Base-by-base conservation (phyloP, 495 filamentous ascomycete species). In the Paragyromitra xinjiangensis region DNA sequence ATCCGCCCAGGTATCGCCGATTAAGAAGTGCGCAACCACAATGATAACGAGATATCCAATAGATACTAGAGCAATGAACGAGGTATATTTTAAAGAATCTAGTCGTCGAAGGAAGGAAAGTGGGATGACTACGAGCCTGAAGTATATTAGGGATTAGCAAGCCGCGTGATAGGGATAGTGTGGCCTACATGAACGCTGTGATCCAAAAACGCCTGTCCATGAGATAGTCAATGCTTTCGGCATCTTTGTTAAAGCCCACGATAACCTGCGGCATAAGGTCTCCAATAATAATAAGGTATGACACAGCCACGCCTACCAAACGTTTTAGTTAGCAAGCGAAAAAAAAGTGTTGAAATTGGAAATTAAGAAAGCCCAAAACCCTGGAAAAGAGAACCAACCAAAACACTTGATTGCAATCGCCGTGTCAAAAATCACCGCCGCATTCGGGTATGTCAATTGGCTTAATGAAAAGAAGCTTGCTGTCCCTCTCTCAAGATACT, bases 351-450 rank as follows among this genome's bases (percentile, higher is more conserved):
- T 1, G 11, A 55, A 61, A 14, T 22, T 51, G 11, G 34, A 12
- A 40, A 39, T 22, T 12, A 45, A 11, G 3, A 78, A 34, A 34
- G 29, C 37, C 14, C 53, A 56, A 19, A 22, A 24, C 19, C 22
- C 9, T 24, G 1, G 55, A 59, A 39, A 45, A 11, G 29, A 1
- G 16, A 16, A 50, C 71, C 1, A 39, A 69, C 91, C 95, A 84
- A 98, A 98, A 83, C 95, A 99, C 82, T 99, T 99, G 81, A 99
- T 92, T 6, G 95, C 93, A 81, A 99, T 99, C 0, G 95, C 95
- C 3, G 91, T 91, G 85, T 99, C 95, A 84, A 99, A 99, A 37
- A 98, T 86, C 39, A 99, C 93, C 3, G 95, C 93, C 0, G 95
- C 95, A 84, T 97, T 98, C 1, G 95, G 95, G 81, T 98, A 98